A percentile compares a stretch with the other conserved stretches of the same genome.
phyloP scores from a whole-genome alignment of 78 protist species.

The Neovahlkampfia damariscottae region DNA sequence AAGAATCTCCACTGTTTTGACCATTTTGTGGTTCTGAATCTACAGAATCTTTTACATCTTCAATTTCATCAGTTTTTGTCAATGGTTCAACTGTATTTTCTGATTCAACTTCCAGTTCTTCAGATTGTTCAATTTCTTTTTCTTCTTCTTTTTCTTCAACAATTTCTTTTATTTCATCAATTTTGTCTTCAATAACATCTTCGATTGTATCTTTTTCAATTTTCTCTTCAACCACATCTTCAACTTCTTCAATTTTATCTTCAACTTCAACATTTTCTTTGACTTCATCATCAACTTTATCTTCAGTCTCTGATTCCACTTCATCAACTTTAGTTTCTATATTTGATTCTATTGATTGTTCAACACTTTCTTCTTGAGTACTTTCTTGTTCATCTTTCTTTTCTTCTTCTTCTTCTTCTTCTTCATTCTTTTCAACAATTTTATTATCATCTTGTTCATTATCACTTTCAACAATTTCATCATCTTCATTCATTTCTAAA shows the following conservation, averaged over 20 bases:
- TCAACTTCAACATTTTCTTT: background rate
- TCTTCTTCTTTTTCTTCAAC: background rate
- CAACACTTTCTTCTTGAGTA: background rate
- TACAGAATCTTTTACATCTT: too few species aligned
- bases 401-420: slow-evolving; percentile 1
- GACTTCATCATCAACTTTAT: background rate
- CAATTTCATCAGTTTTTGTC: too few species aligned
- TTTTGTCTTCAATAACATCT: background rate
- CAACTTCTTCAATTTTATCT: background rate
- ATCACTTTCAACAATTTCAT: too few species aligned
- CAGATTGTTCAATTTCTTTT: background rate
- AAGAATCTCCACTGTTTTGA: too few species aligned
- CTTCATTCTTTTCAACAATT: background rate
- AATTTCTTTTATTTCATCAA: background rate
- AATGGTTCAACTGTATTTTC: too few species aligned
- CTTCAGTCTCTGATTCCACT: too few species aligned
- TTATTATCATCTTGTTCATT: too few species aligned
- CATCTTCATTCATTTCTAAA: too few species aligned
- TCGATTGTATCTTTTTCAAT: background rate
- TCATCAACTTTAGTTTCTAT: too few species aligned
- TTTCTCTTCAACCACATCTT: background rate
- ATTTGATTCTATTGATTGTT: too few species aligned
- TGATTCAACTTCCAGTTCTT: background rate
- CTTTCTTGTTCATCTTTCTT: background rate
- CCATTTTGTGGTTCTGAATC: too few species aligned